Conservation (phyloP, 306 rosid genomes). For the Cajanus cajan region DNA sequence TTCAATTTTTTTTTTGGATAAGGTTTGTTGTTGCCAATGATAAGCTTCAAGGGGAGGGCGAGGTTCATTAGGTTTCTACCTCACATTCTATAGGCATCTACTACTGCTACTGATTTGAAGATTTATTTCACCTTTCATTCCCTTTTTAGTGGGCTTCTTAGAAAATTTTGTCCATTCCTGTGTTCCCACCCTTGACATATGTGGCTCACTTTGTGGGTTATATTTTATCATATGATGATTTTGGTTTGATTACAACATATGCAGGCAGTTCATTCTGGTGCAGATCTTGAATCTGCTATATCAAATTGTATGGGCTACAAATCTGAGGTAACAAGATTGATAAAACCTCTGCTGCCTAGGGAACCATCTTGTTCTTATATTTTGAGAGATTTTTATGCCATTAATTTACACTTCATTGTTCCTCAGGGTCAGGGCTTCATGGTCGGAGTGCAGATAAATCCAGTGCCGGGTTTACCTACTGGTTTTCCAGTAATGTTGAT, state of each 20-base stretch:
- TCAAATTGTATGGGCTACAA: slow-evolving; percentile 85
- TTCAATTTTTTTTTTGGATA: neutral
- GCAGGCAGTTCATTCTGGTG: slow-evolving; percentile 99
- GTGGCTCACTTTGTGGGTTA: slow-evolving; percentile 20
- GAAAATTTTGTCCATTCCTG: slow-evolving; percentile 26
- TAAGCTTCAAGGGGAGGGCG: neutral
- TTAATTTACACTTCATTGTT: slow-evolving; percentile 21
- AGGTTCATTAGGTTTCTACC: slow-evolving; percentile 6
- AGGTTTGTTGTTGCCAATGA: slow-evolving; percentile 10
- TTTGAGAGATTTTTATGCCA: slow-evolving; percentile 23
- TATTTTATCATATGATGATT: slow-evolving; percentile 9
- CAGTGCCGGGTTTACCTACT: slow-evolving; percentile 88
- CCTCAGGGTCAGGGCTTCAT: slow-evolving; percentile 98
- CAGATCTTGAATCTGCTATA: slow-evolving; percentile 91
- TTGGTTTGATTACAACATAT: slow-evolving; percentile 28
- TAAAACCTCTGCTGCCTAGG: slow-evolving; percentile 19
- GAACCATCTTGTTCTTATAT: slow-evolving; percentile 23
- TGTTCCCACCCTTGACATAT: slow-evolving; percentile 25
- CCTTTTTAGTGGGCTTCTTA: slow-evolving; percentile 16
- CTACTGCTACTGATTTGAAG: slow-evolving; percentile 24
- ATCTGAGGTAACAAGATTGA: slow-evolving; percentile 62
- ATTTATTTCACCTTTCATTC: slow-evolving; percentile 7
- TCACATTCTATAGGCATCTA: slow-evolving; percentile 1
- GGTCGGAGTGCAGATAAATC: slow-evolving; percentile 95
- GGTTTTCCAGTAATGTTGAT: slow-evolving; percentile 70